Conservation (phyloP, 257 asterid species). For the Primulina huaijiensis region DNA sequence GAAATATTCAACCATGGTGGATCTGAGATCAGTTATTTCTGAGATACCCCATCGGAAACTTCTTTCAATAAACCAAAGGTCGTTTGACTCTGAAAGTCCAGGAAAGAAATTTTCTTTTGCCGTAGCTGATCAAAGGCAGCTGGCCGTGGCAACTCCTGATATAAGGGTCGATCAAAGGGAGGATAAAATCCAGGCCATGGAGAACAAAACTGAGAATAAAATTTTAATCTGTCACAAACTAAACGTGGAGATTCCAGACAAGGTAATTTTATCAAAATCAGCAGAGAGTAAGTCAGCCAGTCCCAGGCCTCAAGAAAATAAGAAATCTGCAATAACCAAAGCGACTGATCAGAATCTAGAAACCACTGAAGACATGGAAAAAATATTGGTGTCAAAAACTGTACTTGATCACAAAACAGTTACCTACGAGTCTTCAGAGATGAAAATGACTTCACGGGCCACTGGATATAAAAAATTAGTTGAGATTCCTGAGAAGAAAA, state of each 20-base stretch:
- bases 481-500: slow-evolving; percentile 54
- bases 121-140: slow-evolving; percentile 23
- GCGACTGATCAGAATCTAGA: slow-evolving; percentile 29
- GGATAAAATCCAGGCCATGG: slow-evolving; percentile 14
- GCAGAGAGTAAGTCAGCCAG: slow-evolving; percentile 20
- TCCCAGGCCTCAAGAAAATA: slow-evolving; percentile 20
- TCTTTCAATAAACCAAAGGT: slow-evolving; percentile 40
- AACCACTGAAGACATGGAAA: slow-evolving; percentile 31
- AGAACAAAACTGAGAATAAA: slow-evolving; percentile 20
- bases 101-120: slow-evolving; percentile 25
- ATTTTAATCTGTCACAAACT: slow-evolving; percentile 20
- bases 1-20: slow-evolving; percentile 33
- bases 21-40: slow-evolving; percentile 56
- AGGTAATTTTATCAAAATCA: slow-evolving; percentile 20
- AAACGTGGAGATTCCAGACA: slow-evolving; percentile 27
- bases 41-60: slow-evolving; percentile 44
- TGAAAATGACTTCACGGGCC: slow-evolving; percentile 26
- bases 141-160: slow-evolving; percentile 29
- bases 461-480: slow-evolving; percentile 27
- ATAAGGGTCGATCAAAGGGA: slow-evolving; percentile 29
- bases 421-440: slow-evolving; percentile 22
- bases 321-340: slow-evolving; percentile 17
- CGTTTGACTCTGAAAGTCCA: slow-evolving; percentile 53
- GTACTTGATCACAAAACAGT: slow-evolving; percentile 22
- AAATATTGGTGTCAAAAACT: slow-evolving; percentile 26